Conservation (phyloP, 306 rosid species). For the Cercis canadensis region DNA sequence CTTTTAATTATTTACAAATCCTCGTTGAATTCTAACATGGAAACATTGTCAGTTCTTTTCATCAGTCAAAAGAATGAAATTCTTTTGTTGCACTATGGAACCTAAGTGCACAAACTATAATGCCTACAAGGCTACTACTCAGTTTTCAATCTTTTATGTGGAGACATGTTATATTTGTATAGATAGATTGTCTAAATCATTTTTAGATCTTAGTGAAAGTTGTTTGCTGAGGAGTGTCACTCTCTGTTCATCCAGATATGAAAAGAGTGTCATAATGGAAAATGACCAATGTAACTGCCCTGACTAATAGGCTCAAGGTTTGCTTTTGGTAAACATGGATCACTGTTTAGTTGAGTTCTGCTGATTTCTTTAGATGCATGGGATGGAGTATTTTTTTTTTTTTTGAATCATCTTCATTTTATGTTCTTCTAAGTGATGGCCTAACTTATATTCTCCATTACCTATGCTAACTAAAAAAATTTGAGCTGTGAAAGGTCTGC, state of each 20-base stretch:
- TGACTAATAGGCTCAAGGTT: conserved; percentile 27
- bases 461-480: conserved; percentile 14
- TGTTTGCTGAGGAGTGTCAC: conserved; percentile 10
- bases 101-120: conserved; percentile 15
- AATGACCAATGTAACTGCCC: conserved; percentile 21
- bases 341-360: no score
- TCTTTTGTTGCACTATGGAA: conserved; percentile 10
- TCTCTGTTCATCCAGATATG: conserved; percentile 24
- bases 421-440: conserved; percentile 25
- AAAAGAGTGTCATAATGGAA: conserved; percentile 10
- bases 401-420: background rate
- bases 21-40: conserved; percentile 8
- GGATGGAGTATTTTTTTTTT: background rate
- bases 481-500: conserved; percentile 10
- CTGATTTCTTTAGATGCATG: conserved; percentile 26
- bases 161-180: conserved; percentile 6
- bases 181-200: conserved; percentile 14
- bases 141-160: conserved; percentile 17
- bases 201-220: conserved; percentile 21
- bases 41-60: conserved; percentile 1
- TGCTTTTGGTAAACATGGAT: no score
- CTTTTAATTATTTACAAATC: conserved; percentile 19
- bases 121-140: conserved; percentile 2
- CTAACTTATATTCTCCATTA: conserved; percentile 28
- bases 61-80: background rate